Base-by-base conservation (phyloP, 306 rosid genomes). In the Malus sieversii region DNA sequence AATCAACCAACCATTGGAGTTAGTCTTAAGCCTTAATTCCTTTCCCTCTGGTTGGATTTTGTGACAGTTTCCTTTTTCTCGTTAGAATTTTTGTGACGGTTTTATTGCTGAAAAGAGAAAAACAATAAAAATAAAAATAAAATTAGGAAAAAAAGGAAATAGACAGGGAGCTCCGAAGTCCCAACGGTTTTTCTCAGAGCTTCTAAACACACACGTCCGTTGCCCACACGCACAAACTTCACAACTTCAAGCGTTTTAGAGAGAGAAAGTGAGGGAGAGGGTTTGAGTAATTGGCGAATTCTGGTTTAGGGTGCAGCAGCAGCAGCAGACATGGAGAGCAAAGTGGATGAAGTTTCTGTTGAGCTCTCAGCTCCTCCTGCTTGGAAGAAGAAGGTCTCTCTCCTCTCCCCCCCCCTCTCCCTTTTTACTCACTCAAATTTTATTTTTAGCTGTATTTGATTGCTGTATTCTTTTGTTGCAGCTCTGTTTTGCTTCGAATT, bases 321-420 rank as follows among this genome's bases (percentile, higher is more conserved):
- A 18, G 65, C 46, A 42, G 65, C 11, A 23, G 66, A 68, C 64
- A 84, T 71, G 86, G 88, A 82, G 59, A 82, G 4, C 91, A 77
- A 30, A 73, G 74, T 72, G 75, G 81, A 93, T 22, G 96, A 94
- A 57, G 73, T 88, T n/a, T 86, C 93, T 3, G 87, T 91, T 8
- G 95, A 91, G 85, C 97, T 94, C 32, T 84, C 91, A n/a, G 98
- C 98, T 62, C 97, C 98, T 85, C 68, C 86, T 75, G 61, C 91
- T 77, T 94, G 98, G 98, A 90, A 88, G 85, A 94, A 94, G 87
- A 84, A 90, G 98, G 98, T 94, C 53, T 75, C 76, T 78, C 68
- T 77, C 76, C 74, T 94, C 59, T 75, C 70, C 35, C 52, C 35
- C 53, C 30, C 15, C 2, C 4, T 19, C 0, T n/a, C 0, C 1